These are phyloP conservation scores for Lichtheimia ramosa DNA, from an alignment of 371 early-diverging fungal species.

Conservation along the genomic window DNA sequence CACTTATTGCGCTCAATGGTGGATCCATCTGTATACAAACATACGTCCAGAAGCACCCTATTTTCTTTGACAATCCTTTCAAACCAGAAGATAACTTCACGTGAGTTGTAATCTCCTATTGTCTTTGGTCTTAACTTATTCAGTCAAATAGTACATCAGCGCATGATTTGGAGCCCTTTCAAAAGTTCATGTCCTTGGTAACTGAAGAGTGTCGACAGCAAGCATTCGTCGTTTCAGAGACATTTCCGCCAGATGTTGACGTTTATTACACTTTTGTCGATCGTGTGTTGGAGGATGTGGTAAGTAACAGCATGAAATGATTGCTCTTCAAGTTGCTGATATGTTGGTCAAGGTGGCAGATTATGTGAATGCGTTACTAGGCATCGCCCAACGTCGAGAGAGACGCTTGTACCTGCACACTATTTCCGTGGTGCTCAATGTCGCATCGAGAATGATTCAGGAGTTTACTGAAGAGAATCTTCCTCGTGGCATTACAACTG, in stretches of 20 bases:
- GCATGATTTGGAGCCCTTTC: constrained; percentile 38
- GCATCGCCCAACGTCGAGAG: constrained; percentile 33
- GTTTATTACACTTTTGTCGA: constrained; percentile 61
- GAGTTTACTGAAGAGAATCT: constrained; percentile 44
- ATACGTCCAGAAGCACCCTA: constrained; percentile 82
- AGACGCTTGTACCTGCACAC: constrained; percentile 39
- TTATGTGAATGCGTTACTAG: constrained; percentile 41
- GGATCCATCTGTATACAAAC: constrained; percentile 77
- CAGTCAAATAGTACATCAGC: constrained; percentile 18
- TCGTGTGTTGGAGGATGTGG: constrained; percentile 70
- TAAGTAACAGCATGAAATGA: constrained; percentile 21
- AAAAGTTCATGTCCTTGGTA: constrained; percentile 43
- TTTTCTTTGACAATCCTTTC: constrained; percentile 81
- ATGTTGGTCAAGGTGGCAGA: constrained; percentile 39
- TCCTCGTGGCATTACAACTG: constrained; percentile 27
- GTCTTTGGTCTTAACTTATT: background rate
- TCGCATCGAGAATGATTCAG: constrained; percentile 37
- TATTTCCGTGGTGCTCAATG: constrained; percentile 27
- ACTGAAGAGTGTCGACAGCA: constrained; percentile 63
- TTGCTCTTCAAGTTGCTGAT: background rate
- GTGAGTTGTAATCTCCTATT: constrained; percentile 22
- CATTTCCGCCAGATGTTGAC: constrained; percentile 68
- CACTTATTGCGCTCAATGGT: constrained; percentile 74
- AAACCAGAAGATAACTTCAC: constrained; percentile 60
- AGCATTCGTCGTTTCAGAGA: constrained; percentile 58